A percentile compares a stretch with the other conserved stretches of the same genome.
Evolutionary conservation across 768 basidiomycete genomes (phyloP).

Genomic region (Strobilomyces confusus): DNA sequence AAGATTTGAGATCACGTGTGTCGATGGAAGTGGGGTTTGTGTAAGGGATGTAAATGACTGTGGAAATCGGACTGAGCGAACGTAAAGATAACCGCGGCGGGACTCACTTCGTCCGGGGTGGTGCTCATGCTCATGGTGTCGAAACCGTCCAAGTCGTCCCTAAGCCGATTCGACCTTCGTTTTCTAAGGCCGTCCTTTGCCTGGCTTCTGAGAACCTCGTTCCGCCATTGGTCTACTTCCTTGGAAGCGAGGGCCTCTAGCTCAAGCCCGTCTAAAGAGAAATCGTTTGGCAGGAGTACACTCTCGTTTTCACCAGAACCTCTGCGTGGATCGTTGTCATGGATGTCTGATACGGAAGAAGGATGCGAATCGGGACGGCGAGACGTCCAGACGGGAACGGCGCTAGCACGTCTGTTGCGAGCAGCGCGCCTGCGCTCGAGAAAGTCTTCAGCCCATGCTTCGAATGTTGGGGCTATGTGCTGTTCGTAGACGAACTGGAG

Average conservation of each 20-base stretch:
- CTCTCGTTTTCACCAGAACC: background rate
- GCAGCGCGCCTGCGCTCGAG: constrained; percentile 28
- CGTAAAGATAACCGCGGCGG: background rate
- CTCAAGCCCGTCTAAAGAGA: constrained; percentile 35
- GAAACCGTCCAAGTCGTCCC: constrained; percentile 13
- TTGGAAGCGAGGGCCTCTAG: constrained; percentile 49
- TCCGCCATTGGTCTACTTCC: constrained; percentile 54
- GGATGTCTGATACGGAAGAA: constrained; percentile 9
- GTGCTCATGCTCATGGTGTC: constrained; percentile 23
- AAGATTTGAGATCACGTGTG: constrained; percentile 43
- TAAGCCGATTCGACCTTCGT: constrained; percentile 4
- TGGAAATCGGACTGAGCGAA: background rate
- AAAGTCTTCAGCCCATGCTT: constrained; percentile 39
- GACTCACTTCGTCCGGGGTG: constrained; percentile 48
- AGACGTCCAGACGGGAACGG: constrained; percentile 19
- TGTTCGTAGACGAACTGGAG: constrained; percentile 65
- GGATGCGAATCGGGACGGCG: constrained; percentile 12
- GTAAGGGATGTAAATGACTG: constrained; percentile 46
- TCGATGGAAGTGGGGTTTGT: constrained; percentile 46
- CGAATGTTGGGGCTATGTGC: constrained; percentile 59
- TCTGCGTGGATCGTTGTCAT: constrained; percentile 5
- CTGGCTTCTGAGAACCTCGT: constrained; percentile 35
- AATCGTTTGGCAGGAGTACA: constrained; percentile 16
- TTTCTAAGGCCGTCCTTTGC: constrained; percentile 1
- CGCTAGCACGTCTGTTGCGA: constrained; percentile 24